Base-by-base conservation (phyloP, 768 basidiomycete species). In the Russula emetica region DNA sequence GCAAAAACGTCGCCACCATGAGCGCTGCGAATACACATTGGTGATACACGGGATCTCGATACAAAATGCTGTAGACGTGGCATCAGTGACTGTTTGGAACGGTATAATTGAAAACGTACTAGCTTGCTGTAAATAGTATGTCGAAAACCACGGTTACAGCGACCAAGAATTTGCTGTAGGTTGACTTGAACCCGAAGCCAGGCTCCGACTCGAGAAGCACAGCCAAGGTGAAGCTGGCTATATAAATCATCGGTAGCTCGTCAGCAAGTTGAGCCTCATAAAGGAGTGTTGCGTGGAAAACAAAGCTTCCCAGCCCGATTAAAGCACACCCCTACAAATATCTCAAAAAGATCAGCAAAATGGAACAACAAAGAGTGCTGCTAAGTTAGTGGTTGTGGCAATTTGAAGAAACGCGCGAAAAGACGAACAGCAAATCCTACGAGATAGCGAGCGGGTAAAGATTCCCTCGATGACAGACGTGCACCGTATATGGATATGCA, bases 231-330 rank as follows among this genome's bases (percentile, higher is more conserved):
- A 85, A 83, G 45, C 82, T 83, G 6, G 82, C 81, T 59, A 86
- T 82, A 70, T 86, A 90, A 60, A 90, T 82, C 90, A 92, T 92
- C 2, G 89, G 90, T 10, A 93, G 76, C 71, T 93, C 90, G 69
- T 93, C 90, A 40, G 87, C 85, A 58, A 90, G 81, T 70, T 93
- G 90, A 11, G 89, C 88, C 67, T 85, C 80, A 72, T 84, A 93
- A 44, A 82, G 77, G 34, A 93, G 77, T 2, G 87, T 90, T 13
- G 87, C 86, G 67, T 93, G 90, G 72, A 93, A 93, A 53, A 85
- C 82, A 69, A 86, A 84, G 70, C 87, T 89, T 22, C 90, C 90
- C 14, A 89, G 64, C n/a, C 88, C 90, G 50, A 92, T 83, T 22
- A 89, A 73, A 20, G 78, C 83, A 62, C 90, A 78, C 4, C 86